These are phyloP conservation scores for Sporothrix schenckii DNA, from an alignment of 2,329 filamentous ascomycete genomes.

Conservation along the genomic window DNA sequence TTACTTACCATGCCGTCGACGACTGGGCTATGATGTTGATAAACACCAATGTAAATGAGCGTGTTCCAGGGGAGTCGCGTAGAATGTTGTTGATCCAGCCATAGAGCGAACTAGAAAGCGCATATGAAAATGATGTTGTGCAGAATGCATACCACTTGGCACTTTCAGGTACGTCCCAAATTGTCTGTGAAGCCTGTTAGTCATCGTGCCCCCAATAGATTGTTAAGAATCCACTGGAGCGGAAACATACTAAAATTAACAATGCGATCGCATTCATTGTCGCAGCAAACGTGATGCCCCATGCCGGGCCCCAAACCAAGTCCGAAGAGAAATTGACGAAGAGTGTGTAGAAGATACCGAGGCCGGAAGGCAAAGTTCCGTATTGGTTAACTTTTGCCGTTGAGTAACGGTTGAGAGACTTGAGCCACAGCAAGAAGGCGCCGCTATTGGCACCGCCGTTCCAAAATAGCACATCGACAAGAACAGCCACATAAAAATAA, in stretches of 20 bases:
- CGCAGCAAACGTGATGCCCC: conserved; percentile 58
- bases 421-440: conserved; percentile 61
- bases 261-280: conserved; percentile 57
- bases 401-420: conserved; percentile 47
- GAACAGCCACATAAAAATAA: conserved; percentile 53
- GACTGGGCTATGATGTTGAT: conserved; percentile 58
- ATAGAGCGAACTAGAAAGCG: conserved; percentile 59
- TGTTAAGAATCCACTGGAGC: background rate
- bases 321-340: conserved; percentile 60
- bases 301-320: conserved; percentile 55
- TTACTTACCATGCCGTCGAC: conserved; percentile 54
- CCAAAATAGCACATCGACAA: conserved; percentile 61
- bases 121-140: conserved; percentile 53
- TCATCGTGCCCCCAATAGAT: background rate
- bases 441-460: conserved; percentile 55
- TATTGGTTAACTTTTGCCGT: conserved; percentile 26
- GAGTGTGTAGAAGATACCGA: conserved; percentile 61
- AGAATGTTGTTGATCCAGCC: conserved; percentile 60
- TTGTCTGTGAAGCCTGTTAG: conserved; percentile 38
- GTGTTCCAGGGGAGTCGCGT: conserved; percentile 50
- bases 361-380: conserved; percentile 39
- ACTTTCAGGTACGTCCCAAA: conserved; percentile 61
- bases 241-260: conserved; percentile 47
- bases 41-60: conserved; percentile 42
- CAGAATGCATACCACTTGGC: conserved; percentile 59